Conservation (phyloP, 805 yeast genomes). For the Saccharomycopsis fibuligera region DNA sequence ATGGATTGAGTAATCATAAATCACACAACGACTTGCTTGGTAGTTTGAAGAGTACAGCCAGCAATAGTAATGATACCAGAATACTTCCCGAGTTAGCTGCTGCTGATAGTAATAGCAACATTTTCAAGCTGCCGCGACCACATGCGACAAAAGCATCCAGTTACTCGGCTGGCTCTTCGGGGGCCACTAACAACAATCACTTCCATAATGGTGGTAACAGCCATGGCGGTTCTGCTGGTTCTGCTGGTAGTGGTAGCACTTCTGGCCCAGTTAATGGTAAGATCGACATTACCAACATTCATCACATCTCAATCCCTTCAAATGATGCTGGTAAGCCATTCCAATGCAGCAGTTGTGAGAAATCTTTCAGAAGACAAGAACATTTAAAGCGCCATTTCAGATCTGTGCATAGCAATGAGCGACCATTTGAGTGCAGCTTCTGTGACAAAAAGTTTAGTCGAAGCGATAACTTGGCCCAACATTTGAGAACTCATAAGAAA, state of each 20-base stretch:
- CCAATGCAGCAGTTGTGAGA: constrained; percentile 33
- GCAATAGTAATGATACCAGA: too few relatives aligned
- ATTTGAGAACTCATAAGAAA: constrained; percentile 44
- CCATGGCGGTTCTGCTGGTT: neutral
- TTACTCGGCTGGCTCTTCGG: neutral
- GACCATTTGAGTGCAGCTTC: constrained; percentile 51
- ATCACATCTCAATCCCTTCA: constrained; percentile 10
- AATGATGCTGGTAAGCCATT: constrained; percentile 30
- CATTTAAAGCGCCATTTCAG: constrained; percentile 63
- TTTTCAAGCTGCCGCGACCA: too few relatives aligned
- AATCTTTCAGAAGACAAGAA: constrained; percentile 53
- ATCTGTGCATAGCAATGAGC: constrained; percentile 55
- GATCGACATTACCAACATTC: constrained; percentile 11
- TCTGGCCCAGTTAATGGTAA: neutral
- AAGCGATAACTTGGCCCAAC: constrained; percentile 62
- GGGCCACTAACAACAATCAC: neutral
- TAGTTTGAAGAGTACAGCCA: too few relatives aligned
- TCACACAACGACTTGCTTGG: too few relatives aligned
- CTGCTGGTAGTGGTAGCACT: neutral
- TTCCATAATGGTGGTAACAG: neutral
- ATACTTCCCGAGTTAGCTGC: too few relatives aligned
- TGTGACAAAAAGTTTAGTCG: constrained; percentile 61
- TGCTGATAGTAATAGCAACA: too few relatives aligned
- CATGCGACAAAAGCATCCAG: too few relatives aligned
- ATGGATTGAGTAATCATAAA: too few relatives aligned